Evolutionary conservation across 805 yeast species (phyloP).

Genomic region (Starmerella ratchasimensis): DNA sequence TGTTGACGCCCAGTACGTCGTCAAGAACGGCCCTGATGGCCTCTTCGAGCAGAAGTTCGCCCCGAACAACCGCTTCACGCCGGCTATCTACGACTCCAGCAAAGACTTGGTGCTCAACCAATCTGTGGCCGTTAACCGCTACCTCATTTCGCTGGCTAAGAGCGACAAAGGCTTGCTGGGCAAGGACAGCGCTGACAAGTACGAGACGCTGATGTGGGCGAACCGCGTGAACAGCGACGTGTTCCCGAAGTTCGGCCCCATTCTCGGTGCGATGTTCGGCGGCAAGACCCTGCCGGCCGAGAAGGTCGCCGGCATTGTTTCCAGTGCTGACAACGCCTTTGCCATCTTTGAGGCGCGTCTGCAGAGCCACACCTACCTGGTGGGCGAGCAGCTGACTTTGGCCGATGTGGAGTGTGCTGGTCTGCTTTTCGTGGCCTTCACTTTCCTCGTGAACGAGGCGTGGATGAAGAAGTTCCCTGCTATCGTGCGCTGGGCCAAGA

Average conservation of each 20-base stretch:
- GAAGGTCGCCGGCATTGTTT: constrained; percentile 34
- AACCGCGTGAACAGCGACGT: constrained; percentile 63
- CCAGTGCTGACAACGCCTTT: constrained; percentile 23
- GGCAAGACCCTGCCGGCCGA: constrained; percentile 66
- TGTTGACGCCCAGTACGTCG: constrained; percentile 12
- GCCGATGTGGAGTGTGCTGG: constrained; percentile 54
- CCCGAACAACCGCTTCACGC: constrained; percentile 15
- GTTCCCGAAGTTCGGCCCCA: constrained; percentile 33
- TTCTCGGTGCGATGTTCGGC: constrained; percentile 51
- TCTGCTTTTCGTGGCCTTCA: constrained; percentile 40
- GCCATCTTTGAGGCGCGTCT: constrained; percentile 33
- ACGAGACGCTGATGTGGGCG: constrained; percentile 53
- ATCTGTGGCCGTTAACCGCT: constrained; percentile 19
- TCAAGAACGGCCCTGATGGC: constrained; percentile 6
- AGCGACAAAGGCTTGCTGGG: constrained; percentile 17
- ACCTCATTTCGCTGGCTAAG: constrained; percentile 18
- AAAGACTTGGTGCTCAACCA: constrained; percentile 14
- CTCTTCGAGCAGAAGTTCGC: constrained; percentile 14
- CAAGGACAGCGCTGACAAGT: constrained; percentile 11
- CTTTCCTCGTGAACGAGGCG: constrained; percentile 10
- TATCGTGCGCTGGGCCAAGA: constrained; percentile 56
- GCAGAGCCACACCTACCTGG: constrained; percentile 50
- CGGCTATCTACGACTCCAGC: constrained; percentile 14
- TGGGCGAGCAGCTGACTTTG: constrained; percentile 49
- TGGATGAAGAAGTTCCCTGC: constrained; percentile 55